Evolutionary conservation across 2,329 filamentous ascomycete species (phyloP).

Genomic region (Bipolaris sorokiniana): DNA sequence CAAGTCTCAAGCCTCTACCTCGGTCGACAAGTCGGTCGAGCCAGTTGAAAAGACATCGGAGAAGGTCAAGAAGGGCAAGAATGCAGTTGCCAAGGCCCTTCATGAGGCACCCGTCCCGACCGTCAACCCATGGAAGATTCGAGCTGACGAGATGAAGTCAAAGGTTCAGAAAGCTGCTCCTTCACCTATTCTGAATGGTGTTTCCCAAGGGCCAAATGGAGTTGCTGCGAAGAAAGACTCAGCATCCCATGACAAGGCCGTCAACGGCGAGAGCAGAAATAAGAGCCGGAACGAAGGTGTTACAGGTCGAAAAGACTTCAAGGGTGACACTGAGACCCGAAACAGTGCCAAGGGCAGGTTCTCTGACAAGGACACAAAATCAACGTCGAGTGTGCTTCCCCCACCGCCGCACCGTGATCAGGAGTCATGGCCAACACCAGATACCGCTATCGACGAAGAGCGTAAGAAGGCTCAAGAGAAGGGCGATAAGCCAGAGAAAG

Average conservation of each 20-base stretch:
- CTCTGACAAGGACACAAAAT: constrained; percentile 39
- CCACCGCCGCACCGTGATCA: constrained; percentile 77
- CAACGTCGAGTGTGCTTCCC: constrained; percentile 38
- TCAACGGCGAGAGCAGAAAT: constrained; percentile 24
- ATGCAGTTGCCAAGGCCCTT: constrained; percentile 63
- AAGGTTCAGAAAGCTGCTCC: constrained; percentile 57
- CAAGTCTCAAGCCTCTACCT: constrained; percentile 67
- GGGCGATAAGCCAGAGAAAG: constrained; percentile 68
- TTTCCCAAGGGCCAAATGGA: constrained; percentile 17
- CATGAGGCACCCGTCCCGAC: constrained; percentile 81
- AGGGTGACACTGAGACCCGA: constrained; percentile 33
- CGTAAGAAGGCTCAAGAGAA: constrained; percentile 75
- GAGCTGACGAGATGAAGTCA: constrained; percentile 68
- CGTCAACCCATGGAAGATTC: constrained; percentile 88
- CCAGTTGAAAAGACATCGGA: constrained; percentile 59
- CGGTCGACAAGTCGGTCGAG: constrained; percentile 65
- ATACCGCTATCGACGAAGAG: constrained; percentile 76
- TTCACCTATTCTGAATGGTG: constrained; percentile 37
- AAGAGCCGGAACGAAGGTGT: constrained; percentile 34
- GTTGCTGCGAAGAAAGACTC: constrained; percentile 35
- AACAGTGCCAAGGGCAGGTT: constrained; percentile 37
- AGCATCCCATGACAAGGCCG: constrained; percentile 28
- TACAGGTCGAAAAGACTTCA: constrained; percentile 36
- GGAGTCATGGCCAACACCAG: constrained; percentile 87
- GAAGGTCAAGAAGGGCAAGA: constrained; percentile 57